Conservation (phyloP, 1,284 basidiomycete genomes). For the Cutaneotrichosporon sp. region DNA sequence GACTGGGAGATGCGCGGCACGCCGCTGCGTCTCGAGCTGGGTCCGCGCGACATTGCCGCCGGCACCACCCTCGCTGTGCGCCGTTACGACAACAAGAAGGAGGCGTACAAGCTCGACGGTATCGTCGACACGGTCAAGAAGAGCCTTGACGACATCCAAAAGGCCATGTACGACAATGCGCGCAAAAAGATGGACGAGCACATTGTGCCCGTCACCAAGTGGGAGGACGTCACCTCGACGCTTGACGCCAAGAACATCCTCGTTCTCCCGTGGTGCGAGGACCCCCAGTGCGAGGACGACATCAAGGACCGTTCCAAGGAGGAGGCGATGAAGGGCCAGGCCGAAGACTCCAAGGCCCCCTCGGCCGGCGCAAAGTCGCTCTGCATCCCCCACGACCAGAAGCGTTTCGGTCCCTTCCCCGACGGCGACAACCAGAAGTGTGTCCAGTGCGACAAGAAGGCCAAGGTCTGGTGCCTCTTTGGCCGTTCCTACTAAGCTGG, state of each 20-base stretch:
- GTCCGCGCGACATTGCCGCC: constrained; percentile 85
- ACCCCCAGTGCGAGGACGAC: constrained; percentile 88
- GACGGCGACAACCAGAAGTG: constrained; percentile 77
- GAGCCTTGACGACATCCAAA: constrained; percentile 81
- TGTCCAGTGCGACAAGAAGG: constrained; percentile 72
- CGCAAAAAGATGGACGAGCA: constrained; percentile 68
- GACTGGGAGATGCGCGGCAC: constrained; percentile 99
- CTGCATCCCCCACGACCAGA: constrained; percentile 94
- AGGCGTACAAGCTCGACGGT: constrained; percentile 63
- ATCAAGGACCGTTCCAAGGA: constrained; percentile 89
- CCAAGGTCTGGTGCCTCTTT: constrained; percentile 90
- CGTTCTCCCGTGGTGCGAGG: constrained; percentile 95
- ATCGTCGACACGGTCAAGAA: constrained; percentile 58
- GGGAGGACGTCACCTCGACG: constrained; percentile 86
- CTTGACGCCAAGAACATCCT: constrained; percentile 85
- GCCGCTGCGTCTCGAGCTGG: constrained; percentile 92
- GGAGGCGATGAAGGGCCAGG: constrained; percentile 52
- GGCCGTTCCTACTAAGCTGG: constrained; percentile 52
- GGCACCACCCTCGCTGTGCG: constrained; percentile 78
- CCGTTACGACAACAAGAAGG: constrained; percentile 78
- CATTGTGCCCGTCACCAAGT: constrained; percentile 69
- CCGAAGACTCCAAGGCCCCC: constrained; percentile 87
- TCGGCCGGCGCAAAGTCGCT: constrained; percentile 98
- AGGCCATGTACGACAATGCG: constrained; percentile 79
- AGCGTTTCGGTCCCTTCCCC: constrained; percentile 59